Evolutionary conservation across 2,329 filamentous ascomycete genomes (phyloP).

Genomic region (Emergomyces pasteurianus): DNA sequence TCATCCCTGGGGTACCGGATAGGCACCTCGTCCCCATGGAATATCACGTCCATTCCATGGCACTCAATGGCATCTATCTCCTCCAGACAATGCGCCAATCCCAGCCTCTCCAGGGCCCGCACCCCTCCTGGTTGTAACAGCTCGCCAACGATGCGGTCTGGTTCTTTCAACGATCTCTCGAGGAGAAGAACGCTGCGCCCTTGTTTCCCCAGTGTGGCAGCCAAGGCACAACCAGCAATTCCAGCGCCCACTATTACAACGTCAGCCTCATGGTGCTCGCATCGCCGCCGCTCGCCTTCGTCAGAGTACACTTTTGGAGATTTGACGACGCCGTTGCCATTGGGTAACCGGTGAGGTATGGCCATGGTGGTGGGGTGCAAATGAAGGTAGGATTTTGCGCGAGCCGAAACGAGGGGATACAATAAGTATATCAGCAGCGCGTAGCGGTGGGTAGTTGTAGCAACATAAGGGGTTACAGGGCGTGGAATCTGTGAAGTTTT

Average conservation of each 20-base stretch:
- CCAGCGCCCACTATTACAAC: slow-evolving; percentile 88
- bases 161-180: slow-evolving; percentile 80
- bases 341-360: not conserved
- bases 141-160: slow-evolving; percentile 92
- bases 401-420: not conserved
- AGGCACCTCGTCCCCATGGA: slow-evolving; percentile 57
- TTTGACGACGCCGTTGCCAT: not conserved
- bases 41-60: slow-evolving; percentile 79
- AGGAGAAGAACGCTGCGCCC: slow-evolving; percentile 83
- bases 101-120: slow-evolving; percentile 64
- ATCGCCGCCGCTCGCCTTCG: slow-evolving; percentile 35
- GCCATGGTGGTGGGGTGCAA: not conserved
- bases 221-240: slow-evolving; percentile 75
- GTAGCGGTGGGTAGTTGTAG: not conserved
- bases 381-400: slow-evolving; percentile 1
- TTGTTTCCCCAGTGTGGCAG: slow-evolving; percentile 74
- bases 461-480: not conserved
- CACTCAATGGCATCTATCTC: slow-evolving; percentile 76
- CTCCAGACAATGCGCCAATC: slow-evolving; percentile 70
- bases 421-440: not conserved
- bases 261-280: slow-evolving; percentile 54
- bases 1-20: slow-evolving; percentile 65
- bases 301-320: not conserved
- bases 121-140: slow-evolving; percentile 88
- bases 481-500: too few species aligned